phyloP scores from a whole-genome alignment of 208 protist genomes.

The Lotmaria passim region DNA sequence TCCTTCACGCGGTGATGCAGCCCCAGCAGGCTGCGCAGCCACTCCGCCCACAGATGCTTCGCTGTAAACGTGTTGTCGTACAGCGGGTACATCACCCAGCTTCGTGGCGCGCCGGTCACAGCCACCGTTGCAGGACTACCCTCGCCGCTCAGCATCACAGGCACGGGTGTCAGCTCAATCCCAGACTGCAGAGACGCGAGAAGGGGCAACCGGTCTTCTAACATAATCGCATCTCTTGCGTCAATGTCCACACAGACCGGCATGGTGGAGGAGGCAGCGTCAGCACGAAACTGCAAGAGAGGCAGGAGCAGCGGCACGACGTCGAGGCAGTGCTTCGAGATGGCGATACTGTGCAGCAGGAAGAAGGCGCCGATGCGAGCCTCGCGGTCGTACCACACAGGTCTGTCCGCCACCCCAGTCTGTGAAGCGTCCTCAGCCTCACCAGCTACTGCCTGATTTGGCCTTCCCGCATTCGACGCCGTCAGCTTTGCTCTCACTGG shows the following conservation, averaged over 20 bases:
- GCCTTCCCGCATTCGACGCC: not conserved
- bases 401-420: not conserved
- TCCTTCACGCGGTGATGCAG: constrained; percentile 44
- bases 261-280: not conserved
- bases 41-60: constrained; percentile 45
- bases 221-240: not conserved
- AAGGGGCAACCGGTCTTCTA: not conserved
- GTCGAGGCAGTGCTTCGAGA: constrained; percentile 64
- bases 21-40: constrained; percentile 46
- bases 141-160: constrained; percentile 3
- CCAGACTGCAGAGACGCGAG: constrained; percentile 13
- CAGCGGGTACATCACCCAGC: constrained; percentile 59
- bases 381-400: constrained; percentile 18
- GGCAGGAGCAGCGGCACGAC: constrained; percentile 27
- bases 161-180: constrained; percentile 24
- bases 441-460: not conserved
- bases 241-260: too few species aligned
- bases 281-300: constrained; percentile 1
- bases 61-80: constrained; percentile 37
- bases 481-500: not conserved
- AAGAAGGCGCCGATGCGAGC: constrained; percentile 48
- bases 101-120: constrained; percentile 33
- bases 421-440: not conserved
- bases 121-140: not conserved
- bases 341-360: constrained; percentile 48